Evolutionary conservation across 495 filamentous ascomycete genomes (phyloP), one percentile per base, ranked within the genome.

Genomic region (Talaromyces ruber): DNA sequence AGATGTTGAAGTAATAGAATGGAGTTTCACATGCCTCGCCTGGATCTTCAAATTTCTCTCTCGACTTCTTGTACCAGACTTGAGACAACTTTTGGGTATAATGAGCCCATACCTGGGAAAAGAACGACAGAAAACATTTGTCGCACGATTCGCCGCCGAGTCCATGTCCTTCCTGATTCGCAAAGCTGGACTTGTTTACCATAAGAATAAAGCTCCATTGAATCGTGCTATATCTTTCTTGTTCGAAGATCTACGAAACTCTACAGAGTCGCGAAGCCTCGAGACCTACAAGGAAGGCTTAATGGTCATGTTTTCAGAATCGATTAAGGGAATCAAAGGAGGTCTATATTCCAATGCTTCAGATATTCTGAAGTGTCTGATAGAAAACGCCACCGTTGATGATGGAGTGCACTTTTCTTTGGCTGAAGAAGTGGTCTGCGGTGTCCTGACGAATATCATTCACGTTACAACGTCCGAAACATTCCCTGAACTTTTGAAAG

Each of bases 11-110:
- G 90, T 91, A 16, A 87, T 95, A 37, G 92, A 99, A 76, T 98
- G 94, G 95, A 93, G 91, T 61, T 98, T 99, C 71, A 91, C 85
- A 52, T 92, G 91, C 67, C 81, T 99, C 14, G 91, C 94, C 64
- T 97, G 95, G 83, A 83, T 97, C 18, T 95, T 98, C 82, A 99
- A 98, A 69, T 98, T 96, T 66, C 83, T 99, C 21, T 93, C 92
- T 3, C 84, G 89, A 51, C 80, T 97, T 7, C 70, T 99, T 24
- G 88, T 91, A 0, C 88, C 91, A 4, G 90, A 99, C 68, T 75
- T 98, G 58, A 80, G 91, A 64, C 90, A 93, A 26, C 82, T 95
- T 6, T 91, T 90, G 68, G 82, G 89, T 64, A 84, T 91, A 39
- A 86, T 98, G 77, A 84, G 90, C 9, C 89, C 93, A 6, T 82